Evolutionary conservation across 805 yeast genomes (phyloP), one percentile per base, ranked within the genome.

Genomic region (Phaffomyces antillensis): DNA sequence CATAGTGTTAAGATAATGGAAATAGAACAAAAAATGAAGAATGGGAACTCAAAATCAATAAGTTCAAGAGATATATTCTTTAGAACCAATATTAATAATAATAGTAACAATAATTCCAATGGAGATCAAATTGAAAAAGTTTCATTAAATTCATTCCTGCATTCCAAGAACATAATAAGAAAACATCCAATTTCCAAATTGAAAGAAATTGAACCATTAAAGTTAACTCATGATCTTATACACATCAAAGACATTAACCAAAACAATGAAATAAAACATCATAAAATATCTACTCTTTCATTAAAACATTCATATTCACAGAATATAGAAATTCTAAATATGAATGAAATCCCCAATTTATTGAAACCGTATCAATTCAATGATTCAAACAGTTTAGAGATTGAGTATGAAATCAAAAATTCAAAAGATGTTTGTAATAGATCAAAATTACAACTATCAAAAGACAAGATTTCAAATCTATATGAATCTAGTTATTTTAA

Each of bases 11-110:
- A 47, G 25, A 47, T 57, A 9, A 41, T 42, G 5, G 58, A 51
- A 13, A 31, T 59, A 8, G 61, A 58, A 40, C 41, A 45, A 20
- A 59, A 56, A 44, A 58, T 58, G 24, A 50, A 41, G 18, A 38
- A 39, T 2, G 35, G 54, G 2, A 17, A 48, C 7, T 7, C 43
- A 5, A 45, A 43, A n/a, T 39, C 57, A 2, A 47, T 49, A 0
- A 50, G 55, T 17, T 53, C 59, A 1, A 56, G 38, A 40, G 55
- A 52, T n/a, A 30, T 59, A 5, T 42, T 52, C 18, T 39, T 31
- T 17, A 41, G 41, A 20, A 5, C 23, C 23, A 20, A 20, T 7
- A 20, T 5, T 7, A 20, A 20, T 6, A 41, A 50, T 15, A 35
- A 43, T 6, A 46, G 36, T 7, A 38, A 37, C 37, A 43, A 24